phyloP scores from a whole-genome alignment of 2,329 filamentous ascomycete species.

The Fusarium guadeloupense region DNA sequence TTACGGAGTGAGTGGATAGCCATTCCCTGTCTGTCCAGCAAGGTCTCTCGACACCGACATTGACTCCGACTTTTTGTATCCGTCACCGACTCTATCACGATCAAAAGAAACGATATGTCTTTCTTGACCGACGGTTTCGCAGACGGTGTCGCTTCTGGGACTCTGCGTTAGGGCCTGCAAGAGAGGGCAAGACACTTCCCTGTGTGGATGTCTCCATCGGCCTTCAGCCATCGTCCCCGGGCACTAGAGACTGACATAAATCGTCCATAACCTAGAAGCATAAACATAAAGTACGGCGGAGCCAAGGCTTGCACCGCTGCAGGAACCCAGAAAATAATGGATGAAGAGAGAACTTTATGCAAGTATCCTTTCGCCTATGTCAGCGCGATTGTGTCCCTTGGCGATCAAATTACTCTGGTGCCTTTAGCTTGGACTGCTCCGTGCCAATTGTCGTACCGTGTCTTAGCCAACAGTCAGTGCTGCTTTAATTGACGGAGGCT shows the following conservation, averaged over 20 bases:
- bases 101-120: conserved; percentile 25
- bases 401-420: conserved; percentile 2
- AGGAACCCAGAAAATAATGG: conserved; percentile 22
- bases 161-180: conserved; percentile 35
- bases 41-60: conserved; percentile 41
- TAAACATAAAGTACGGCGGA: conserved; percentile 33
- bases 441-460: conserved; percentile 20
- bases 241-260: conserved; percentile 28
- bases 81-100: conserved; percentile 40
- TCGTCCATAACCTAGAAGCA: conserved; percentile 18
- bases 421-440: conserved; percentile 9
- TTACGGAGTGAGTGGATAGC: conserved; percentile 36
- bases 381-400: conserved; percentile 26
- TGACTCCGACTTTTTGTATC: conserved; percentile 37
- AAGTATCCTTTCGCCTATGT: conserved; percentile 25
- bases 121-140: conserved; percentile 39
- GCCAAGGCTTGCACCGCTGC: conserved; percentile 31
- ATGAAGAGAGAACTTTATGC: not conserved
- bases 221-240: conserved; percentile 14
- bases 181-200: conserved; percentile 31
- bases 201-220: conserved; percentile 14
- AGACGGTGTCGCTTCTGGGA: conserved; percentile 31
- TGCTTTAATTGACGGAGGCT: conserved; percentile 36
- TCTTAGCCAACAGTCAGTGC: conserved; percentile 37
- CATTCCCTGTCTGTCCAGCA: conserved; percentile 29